Evolutionary conservation across 352 stramenopile species (phyloP).

Genomic region (Phytophthora europaea): DNA sequence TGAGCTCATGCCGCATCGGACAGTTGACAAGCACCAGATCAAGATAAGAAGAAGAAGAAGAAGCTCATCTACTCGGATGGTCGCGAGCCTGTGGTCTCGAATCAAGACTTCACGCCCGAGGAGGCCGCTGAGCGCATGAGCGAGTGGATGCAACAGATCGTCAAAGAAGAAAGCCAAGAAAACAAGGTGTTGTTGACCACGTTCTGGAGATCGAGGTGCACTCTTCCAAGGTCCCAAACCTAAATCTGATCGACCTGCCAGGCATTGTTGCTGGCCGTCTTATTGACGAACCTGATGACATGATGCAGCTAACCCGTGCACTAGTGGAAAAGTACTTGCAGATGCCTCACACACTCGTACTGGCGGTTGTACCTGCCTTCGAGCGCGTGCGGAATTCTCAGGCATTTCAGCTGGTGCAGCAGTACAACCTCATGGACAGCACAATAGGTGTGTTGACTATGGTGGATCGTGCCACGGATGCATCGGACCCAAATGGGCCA

Average conservation of each 20-base stretch:
- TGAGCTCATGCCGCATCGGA: constrained; percentile 35
- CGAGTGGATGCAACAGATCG: constrained; percentile 54
- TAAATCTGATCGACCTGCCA: constrained; percentile 56
- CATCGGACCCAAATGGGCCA: constrained; percentile 29
- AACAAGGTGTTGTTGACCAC: constrained; percentile 44
- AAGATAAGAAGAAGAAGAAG: too few relatives aligned
- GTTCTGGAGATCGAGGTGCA: constrained; percentile 53
- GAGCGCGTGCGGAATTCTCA: constrained; percentile 52
- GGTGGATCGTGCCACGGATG: constrained; percentile 44
- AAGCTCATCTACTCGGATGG: constrained; percentile 44
- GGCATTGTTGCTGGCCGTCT: constrained; percentile 48
- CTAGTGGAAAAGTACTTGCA: constrained; percentile 51
- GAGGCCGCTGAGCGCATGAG: constrained; percentile 34
- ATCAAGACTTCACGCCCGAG: constrained; percentile 27
- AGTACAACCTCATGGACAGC: constrained; percentile 42
- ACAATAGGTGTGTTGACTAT: constrained; percentile 60
- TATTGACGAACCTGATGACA: constrained; percentile 45
- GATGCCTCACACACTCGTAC: constrained; percentile 48
- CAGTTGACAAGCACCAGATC: constrained; percentile 21
- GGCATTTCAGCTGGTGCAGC: constrained; percentile 55
- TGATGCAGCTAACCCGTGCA: constrained; percentile 48
- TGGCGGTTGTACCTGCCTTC: constrained; percentile 48
- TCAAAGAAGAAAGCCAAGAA: constrained; percentile 26
- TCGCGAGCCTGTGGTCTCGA: constrained; percentile 32
- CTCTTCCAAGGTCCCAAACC: constrained; percentile 47